These are phyloP conservation scores for Cystobasidiopsis lactophilus DNA, from an alignment of 768 basidiomycete species.

Conservation along the genomic window DNA sequence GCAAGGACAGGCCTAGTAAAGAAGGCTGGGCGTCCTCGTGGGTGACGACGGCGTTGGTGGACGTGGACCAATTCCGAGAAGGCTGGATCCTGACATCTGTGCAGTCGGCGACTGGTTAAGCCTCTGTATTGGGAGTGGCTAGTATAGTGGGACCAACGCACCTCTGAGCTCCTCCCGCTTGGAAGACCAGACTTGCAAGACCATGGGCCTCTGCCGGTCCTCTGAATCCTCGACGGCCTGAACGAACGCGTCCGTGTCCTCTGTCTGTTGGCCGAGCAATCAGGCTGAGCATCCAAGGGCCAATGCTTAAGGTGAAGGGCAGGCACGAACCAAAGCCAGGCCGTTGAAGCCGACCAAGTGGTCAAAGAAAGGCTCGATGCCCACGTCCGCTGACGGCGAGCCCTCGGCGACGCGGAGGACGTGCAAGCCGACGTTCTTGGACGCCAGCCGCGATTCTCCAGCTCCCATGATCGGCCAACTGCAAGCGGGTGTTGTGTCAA, in stretches of 20 bases:
- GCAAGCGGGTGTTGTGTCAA: no score
- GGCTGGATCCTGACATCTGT: conserved; percentile 66
- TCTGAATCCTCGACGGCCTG: conserved; percentile 8
- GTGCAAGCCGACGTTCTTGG: conserved; percentile 2
- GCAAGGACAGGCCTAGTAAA: conserved; percentile 77
- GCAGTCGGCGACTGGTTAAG: background rate
- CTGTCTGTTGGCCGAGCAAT: conserved; percentile 5
- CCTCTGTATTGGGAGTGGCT: background rate
- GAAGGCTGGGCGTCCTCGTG: conserved; percentile 46
- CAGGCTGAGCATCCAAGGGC: background rate
- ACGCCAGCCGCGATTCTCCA: conserved; percentile 6
- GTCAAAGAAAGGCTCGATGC: conserved; percentile 84
- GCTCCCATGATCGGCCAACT: conserved; percentile 6
- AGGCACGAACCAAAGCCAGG: conserved; percentile 6
- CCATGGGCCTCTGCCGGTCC: conserved; percentile 10
- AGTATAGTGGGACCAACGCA: background rate
- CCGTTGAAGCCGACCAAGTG: conserved; percentile 83
- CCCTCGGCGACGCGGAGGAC: conserved; percentile 6
- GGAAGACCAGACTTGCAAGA: conserved; percentile 18
- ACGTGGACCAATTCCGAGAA: conserved; percentile 47
- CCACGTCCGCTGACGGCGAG: conserved; percentile 68
- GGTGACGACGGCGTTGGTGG: conserved; percentile 22
- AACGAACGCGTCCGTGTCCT: conserved; percentile 14
- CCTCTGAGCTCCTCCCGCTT: conserved; percentile 19
- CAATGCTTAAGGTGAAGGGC: no score